Base-by-base conservation (phyloP, 2,329 filamentous ascomycete species). In the Ophiostoma australiae region DNA sequence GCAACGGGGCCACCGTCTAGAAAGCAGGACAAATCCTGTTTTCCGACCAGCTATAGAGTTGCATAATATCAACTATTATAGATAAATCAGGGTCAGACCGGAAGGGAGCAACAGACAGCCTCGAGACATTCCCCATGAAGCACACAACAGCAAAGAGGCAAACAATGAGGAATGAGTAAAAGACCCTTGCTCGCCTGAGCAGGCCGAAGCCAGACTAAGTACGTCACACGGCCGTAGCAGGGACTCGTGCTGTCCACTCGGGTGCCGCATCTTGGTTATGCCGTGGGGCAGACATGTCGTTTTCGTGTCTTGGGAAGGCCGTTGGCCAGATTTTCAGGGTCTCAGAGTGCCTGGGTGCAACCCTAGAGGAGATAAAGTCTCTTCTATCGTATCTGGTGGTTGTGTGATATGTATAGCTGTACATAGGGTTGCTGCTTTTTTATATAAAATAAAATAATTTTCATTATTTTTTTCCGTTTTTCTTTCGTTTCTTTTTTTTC, bases 271-370 rank as follows among this genome's bases (percentile, higher is more conserved):
- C 52, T 27, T 23, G 52, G 8, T 27, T 48, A 48, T 58, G 52
- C 52, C 52, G 52, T 58, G 52, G 52, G 11, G 52, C 52, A 58
- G 8, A 27, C 52, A 58, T 58, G 15, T 58, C 23, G 52, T 58
- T 52, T 23, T 52, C 20, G 48, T 52, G n/a, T 52, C 48, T 52
- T 52, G 48, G 48, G 48, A 52, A 27, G n/a, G 52, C 52, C 52
- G 52, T 58, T 58, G 23, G 11, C 23, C 27, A 31, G 52, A 58
- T 58, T 58, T 27, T 63, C 58, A 63, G 58, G 58, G 58, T 63
- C 58, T 63, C 4, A 8, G 44, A 48, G 20, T 48, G 17, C 39
- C 23, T 52, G 52, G 11, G 52, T 58, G 52, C 23, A 58, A 58
- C 52, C 52, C 23, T 58, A 13, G 52, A 3, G 13, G 20, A 23